These are phyloP conservation scores for Trichosanthes cucumerina DNA, from an alignment of 306 rosid genomes.

Conservation along the genomic window DNA sequence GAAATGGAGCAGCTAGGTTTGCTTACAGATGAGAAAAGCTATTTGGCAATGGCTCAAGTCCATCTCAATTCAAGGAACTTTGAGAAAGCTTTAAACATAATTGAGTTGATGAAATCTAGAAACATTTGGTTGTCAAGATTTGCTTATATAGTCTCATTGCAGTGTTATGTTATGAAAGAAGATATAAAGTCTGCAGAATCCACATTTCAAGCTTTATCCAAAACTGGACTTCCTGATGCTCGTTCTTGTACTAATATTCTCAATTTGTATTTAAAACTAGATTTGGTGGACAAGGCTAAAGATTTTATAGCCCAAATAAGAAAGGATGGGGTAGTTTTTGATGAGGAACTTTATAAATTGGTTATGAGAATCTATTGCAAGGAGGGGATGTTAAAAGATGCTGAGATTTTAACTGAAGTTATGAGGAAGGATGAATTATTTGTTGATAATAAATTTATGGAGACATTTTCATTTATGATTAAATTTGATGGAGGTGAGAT, in stretches of 20 bases:
- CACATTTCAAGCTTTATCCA: conserved; percentile 52
- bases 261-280: conserved; percentile 45
- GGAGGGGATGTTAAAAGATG: conserved; percentile 64
- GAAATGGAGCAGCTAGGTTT: conserved; percentile 55
- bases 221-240: conserved; percentile 83
- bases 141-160: conserved; percentile 71
- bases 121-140: conserved; percentile 61
- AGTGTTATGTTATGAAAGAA: conserved; percentile 77
- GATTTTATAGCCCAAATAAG: conserved; percentile 48
- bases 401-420: conserved; percentile 42
- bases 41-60: conserved; percentile 92
- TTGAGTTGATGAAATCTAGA: conserved; percentile 69
- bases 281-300: conserved; percentile 49
- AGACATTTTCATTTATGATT: conserved; percentile 38
- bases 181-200: conserved; percentile 58
- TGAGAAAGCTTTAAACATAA: conserved; percentile 49
- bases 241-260: conserved; percentile 80
- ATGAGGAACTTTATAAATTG: conserved; percentile 57
- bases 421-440: conserved; percentile 28
- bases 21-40: conserved; percentile 76
- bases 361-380: conserved; percentile 63
- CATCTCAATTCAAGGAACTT: conserved; percentile 62
- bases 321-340: conserved; percentile 35
- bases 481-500: conserved; percentile 27
- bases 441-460: conserved; percentile 33